Conservation (phyloP, 2,329 filamentous ascomycete species). For the Talaromyces marneffei region DNA sequence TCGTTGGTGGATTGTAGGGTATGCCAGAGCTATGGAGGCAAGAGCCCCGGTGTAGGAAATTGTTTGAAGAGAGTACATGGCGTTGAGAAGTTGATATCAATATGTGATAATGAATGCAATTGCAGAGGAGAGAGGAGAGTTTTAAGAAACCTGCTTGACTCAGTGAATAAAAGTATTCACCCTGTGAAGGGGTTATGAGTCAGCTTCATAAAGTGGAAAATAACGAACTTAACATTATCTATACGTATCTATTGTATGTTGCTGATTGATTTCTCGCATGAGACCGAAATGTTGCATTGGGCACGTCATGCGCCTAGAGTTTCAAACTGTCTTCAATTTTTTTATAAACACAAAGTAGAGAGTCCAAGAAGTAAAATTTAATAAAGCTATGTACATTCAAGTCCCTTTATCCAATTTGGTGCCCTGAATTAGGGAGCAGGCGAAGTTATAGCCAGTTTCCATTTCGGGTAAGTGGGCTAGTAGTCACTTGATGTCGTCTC, state of each 20-base stretch:
- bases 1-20: background rate
- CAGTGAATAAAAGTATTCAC: background rate
- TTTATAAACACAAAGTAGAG: background rate
- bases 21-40: constrained; percentile 2
- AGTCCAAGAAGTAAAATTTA: background rate
- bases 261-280: background rate
- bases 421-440: background rate
- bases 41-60: constrained; percentile 2
- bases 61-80: constrained; percentile 7
- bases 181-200: background rate
- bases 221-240: background rate
- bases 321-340: background rate
- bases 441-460: background rate
- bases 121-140: too few species aligned
- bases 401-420: background rate
- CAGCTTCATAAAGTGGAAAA: background rate
- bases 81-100: background rate
- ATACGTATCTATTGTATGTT: background rate
- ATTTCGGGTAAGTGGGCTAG: background rate
- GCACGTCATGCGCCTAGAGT: background rate
- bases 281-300: background rate
- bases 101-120: background rate
- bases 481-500: background rate
- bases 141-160: background rate
- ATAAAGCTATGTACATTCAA: background rate